phyloP scores from a whole-genome alignment of 2,329 filamentous ascomycete genomes.

The Cladosporium sp. region DNA sequence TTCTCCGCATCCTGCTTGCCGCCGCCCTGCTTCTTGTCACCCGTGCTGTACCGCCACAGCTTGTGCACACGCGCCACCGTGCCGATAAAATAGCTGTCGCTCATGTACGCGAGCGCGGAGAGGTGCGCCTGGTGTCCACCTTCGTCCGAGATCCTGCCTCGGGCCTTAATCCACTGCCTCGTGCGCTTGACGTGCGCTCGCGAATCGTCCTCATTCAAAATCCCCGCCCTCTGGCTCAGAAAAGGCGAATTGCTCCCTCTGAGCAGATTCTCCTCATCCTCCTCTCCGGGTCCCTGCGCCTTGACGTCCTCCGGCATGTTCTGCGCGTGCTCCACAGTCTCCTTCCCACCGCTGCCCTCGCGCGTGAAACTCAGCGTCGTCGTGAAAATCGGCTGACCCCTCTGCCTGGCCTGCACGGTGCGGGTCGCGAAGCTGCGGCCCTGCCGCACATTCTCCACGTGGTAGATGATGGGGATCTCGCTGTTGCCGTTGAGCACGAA shows the following conservation, averaged over 20 bases:
- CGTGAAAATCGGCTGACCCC: slow-evolving; percentile 87
- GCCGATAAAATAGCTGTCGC: slow-evolving; percentile 88
- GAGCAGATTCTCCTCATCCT: slow-evolving; percentile 32
- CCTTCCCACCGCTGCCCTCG: slow-evolving; percentile 55
- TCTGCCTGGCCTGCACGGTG: slow-evolving; percentile 92
- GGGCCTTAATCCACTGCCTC: slow-evolving; percentile 65
- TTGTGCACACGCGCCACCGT: slow-evolving; percentile 78
- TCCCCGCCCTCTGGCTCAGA: slow-evolving; percentile 53
- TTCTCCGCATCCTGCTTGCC: slow-evolving; percentile 18
- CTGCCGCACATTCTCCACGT: slow-evolving; percentile 90
- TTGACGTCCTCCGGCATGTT: slow-evolving; percentile 43
- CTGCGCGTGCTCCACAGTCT: slow-evolving; percentile 61
- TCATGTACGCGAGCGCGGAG: slow-evolving; percentile 87
- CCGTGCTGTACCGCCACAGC: slow-evolving; percentile 65
- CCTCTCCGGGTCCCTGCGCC: slow-evolving; percentile 34
- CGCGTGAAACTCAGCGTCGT: slow-evolving; percentile 86
- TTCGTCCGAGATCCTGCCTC: slow-evolving; percentile 66
- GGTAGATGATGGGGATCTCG: slow-evolving; percentile 83
- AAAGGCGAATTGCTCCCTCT: slow-evolving; percentile 49
- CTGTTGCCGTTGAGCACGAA: slow-evolving; percentile 88
- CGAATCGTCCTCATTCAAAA: slow-evolving; percentile 49
- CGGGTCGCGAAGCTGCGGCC: slow-evolving; percentile 86
- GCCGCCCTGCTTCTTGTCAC: slow-evolving; percentile 18
- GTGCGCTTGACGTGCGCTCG: slow-evolving; percentile 64
- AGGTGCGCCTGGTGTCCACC: slow-evolving; percentile 80